These are phyloP conservation scores for Isochrysis galbana DNA, from an alignment of 78 protist genomes.

Conservation along the genomic window DNA sequence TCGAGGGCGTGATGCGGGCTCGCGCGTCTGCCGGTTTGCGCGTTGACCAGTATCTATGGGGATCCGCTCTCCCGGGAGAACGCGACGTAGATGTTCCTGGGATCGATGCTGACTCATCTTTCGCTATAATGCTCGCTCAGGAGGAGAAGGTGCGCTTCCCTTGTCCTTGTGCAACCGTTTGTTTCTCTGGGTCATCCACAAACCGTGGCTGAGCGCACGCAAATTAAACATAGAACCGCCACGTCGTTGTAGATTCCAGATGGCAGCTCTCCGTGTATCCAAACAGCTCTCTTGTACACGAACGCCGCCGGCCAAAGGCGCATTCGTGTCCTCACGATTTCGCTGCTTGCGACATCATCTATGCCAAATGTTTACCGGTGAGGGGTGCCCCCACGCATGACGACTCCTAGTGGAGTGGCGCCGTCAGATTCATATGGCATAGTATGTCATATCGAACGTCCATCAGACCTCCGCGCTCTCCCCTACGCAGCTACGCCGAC, in stretches of 20 bases:
- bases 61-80: not conserved
- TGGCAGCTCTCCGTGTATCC: not conserved
- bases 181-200: no score
- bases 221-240: no score
- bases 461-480: no score
- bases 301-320: slow-evolving; percentile 34
- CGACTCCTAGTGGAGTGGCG: no score
- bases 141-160: no score
- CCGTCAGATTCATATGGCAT: no score
- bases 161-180: no score
- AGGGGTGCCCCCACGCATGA: no score
- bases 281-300: slow-evolving; percentile 32
- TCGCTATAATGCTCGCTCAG: not conserved
- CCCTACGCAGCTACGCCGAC: slow-evolving; percentile 44
- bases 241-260: no score
- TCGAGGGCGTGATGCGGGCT: slow-evolving; percentile 39
- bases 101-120: not conserved
- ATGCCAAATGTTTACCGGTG: slow-evolving; percentile 25
- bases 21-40: slow-evolving; percentile 38
- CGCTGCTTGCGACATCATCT: not conserved
- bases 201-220: no score
- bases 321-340: not conserved
- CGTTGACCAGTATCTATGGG: not conserved
- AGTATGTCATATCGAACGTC: no score
- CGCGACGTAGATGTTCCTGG: not conserved